Conservation (phyloP, 2,329 filamentous ascomycete genomes). For the Aspergillaceae sp. region DNA sequence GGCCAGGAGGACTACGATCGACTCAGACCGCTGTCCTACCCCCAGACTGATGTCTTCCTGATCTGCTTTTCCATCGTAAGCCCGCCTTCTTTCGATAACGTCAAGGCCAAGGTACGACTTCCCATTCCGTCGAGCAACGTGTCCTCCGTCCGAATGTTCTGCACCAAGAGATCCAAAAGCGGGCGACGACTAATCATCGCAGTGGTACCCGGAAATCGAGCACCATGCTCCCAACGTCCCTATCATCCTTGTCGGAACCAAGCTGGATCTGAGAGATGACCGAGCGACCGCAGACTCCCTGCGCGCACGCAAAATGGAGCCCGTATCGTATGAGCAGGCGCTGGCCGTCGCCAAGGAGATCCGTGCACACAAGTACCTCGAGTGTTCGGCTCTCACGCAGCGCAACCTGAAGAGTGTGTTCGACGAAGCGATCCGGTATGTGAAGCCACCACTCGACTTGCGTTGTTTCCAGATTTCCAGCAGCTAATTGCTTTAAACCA, state of each 20-base stretch:
- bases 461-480: neutral
- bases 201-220: constrained; percentile 98
- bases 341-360: constrained; percentile 87
- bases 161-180: neutral
- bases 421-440: constrained; percentile 94
- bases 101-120: constrained; percentile 82
- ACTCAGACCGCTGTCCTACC: constrained; percentile 89
- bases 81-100: constrained; percentile 97
- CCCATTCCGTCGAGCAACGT: constrained; percentile 1
- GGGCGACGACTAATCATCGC: constrained; percentile 7
- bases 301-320: constrained; percentile 87
- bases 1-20: constrained; percentile 98
- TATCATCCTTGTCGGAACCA: constrained; percentile 94
- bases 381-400: constrained; percentile 95
- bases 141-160: no score
- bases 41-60: constrained; percentile 95
- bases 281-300: constrained; percentile 71
- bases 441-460: constrained; percentile 6
- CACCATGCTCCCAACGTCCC: constrained; percentile 92
- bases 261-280: constrained; percentile 91
- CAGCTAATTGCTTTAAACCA: constrained; percentile 10
- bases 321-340: constrained; percentile 91
- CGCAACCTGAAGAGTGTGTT: constrained; percentile 97
- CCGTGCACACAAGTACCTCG: constrained; percentile 90
- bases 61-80: constrained; percentile 98